Percentiles rank a stretch among this genome's conserved stretches.
Evolutionary conservation across 169 alveolate species (phyloP).

Genomic region (Theileria orientalis): DNA sequence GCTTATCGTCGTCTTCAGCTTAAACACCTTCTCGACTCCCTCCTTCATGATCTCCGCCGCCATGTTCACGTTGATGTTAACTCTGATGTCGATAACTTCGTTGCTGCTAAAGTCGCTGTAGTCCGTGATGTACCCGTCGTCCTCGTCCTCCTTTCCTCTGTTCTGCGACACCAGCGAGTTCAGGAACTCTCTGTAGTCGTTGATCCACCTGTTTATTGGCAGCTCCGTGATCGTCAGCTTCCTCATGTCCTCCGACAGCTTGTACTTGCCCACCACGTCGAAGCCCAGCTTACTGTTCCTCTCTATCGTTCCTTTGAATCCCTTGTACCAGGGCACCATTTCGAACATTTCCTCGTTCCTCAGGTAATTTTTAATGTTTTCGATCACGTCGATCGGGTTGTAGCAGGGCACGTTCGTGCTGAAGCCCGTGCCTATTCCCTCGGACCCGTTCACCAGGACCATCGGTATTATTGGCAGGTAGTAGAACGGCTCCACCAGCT

Average conservation of each 20-base stretch:
- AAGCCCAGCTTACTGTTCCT: slow-evolving; percentile 81
- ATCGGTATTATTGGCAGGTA: slow-evolving; percentile 98
- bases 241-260: slow-evolving; percentile 69
- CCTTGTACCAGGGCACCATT: slow-evolving; percentile 97
- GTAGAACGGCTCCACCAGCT: slow-evolving; percentile 96
- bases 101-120: slow-evolving; percentile 84
- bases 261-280: slow-evolving; percentile 78
- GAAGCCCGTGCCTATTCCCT: slow-evolving; percentile 99
- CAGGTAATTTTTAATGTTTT: slow-evolving; percentile 86
- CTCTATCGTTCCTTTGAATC: slow-evolving; percentile 92
- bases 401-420: slow-evolving; percentile 92
- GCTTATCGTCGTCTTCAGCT: slow-evolving; percentile 83
- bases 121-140: slow-evolving; percentile 70
- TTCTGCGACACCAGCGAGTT: slow-evolving; percentile 71
- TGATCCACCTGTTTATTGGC: slow-evolving; percentile 97
- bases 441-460: slow-evolving; percentile 98
- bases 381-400: slow-evolving; percentile 94
- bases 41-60: slow-evolving; percentile 70
- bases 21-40: slow-evolving; percentile 91
- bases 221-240: slow-evolving; percentile 91
- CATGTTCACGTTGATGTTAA: slow-evolving; percentile 78
- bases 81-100: slow-evolving; percentile 81
- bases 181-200: slow-evolving; percentile 92
- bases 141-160: slow-evolving; percentile 42
- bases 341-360: slow-evolving; percentile 85